Conservation (phyloP, 1,284 basidiomycete genomes). For the Leccinum subrobustum region DNA sequence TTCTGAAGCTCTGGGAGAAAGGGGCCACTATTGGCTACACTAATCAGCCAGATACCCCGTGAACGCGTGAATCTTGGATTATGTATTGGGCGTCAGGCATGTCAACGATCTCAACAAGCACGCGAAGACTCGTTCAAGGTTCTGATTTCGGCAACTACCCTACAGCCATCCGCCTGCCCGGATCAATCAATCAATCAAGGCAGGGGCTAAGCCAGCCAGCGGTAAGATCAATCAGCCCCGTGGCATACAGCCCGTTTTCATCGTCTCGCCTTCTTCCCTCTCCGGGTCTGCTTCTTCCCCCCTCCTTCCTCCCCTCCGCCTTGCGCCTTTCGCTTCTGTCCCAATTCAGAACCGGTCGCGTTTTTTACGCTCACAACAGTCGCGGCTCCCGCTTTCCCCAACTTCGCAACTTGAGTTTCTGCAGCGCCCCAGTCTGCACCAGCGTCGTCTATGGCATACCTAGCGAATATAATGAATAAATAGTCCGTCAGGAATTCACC, state of each 20-base stretch:
- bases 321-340: slow-evolving; percentile 68
- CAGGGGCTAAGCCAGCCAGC: background rate
- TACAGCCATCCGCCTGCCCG: background rate
- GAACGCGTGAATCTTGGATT: background rate
- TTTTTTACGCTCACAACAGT: slow-evolving; percentile 78
- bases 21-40: background rate
- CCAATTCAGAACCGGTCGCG: slow-evolving; percentile 23
- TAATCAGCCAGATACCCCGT: background rate
- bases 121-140: background rate
- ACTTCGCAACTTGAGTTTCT: slow-evolving; percentile 64
- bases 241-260: slow-evolving; percentile 21
- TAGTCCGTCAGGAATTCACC: background rate
- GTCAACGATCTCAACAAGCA: background rate
- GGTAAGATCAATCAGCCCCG: background rate
- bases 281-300: slow-evolving; percentile 54
- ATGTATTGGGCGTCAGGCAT: background rate
- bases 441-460: slow-evolving; percentile 76
- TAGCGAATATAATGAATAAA: slow-evolving; percentile 29
- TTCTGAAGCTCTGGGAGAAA: slow-evolving; percentile 10
- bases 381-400: slow-evolving; percentile 46
- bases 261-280: slow-evolving; percentile 60
- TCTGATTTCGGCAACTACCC: background rate
- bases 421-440: slow-evolving; percentile 73
- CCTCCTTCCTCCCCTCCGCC: slow-evolving; percentile 28
- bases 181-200: background rate